These are phyloP conservation scores for Xylariaceae sp. DNA, from an alignment of 2,329 filamentous ascomycete species.

Conservation along the genomic window DNA sequence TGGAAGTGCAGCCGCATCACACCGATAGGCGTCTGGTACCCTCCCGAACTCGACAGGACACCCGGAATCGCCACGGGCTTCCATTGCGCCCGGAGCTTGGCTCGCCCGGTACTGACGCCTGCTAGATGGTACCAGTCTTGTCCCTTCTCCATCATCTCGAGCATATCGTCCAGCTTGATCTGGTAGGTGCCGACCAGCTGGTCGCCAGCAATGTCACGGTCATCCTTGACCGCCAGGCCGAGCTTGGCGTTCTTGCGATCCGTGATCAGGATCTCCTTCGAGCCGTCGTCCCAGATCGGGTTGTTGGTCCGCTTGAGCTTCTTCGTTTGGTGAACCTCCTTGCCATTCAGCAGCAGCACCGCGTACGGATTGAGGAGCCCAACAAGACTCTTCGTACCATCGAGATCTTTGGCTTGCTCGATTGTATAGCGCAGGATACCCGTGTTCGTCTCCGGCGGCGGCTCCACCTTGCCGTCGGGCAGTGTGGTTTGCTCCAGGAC, in stretches of 20 bases:
- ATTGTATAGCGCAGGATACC: slow-evolving; percentile 92
- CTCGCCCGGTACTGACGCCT: slow-evolving; percentile 74
- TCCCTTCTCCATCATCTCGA: slow-evolving; percentile 84
- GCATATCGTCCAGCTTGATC: slow-evolving; percentile 89
- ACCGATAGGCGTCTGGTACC: slow-evolving; percentile 89
- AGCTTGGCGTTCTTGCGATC: slow-evolving; percentile 87
- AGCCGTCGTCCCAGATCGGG: slow-evolving; percentile 89
- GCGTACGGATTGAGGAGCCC: slow-evolving; percentile 90
- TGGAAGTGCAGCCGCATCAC: slow-evolving; percentile 93
- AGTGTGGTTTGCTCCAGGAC: slow-evolving; percentile 69
- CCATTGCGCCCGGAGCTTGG: slow-evolving; percentile 90
- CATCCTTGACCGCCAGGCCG: slow-evolving; percentile 91
- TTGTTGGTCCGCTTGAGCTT: slow-evolving; percentile 97
- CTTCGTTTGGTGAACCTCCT: slow-evolving; percentile 82
- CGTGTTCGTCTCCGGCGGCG: slow-evolving; percentile 82
- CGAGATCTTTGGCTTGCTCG: slow-evolving; percentile 93
- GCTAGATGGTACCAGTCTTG: slow-evolving; percentile 94
- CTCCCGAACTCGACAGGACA: slow-evolving; percentile 68
- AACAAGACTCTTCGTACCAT: slow-evolving; percentile 85
- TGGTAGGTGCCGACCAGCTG: slow-evolving; percentile 87
- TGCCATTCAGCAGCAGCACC: slow-evolving; percentile 80
- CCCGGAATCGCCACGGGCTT: slow-evolving; percentile 87
- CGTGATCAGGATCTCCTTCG: slow-evolving; percentile 91
- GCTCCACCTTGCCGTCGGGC: slow-evolving; percentile 67
- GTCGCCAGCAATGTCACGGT: slow-evolving; percentile 77